phyloP scores from a whole-genome alignment of 768 basidiomycete genomes.

The Steccherinum ochraceum region DNA sequence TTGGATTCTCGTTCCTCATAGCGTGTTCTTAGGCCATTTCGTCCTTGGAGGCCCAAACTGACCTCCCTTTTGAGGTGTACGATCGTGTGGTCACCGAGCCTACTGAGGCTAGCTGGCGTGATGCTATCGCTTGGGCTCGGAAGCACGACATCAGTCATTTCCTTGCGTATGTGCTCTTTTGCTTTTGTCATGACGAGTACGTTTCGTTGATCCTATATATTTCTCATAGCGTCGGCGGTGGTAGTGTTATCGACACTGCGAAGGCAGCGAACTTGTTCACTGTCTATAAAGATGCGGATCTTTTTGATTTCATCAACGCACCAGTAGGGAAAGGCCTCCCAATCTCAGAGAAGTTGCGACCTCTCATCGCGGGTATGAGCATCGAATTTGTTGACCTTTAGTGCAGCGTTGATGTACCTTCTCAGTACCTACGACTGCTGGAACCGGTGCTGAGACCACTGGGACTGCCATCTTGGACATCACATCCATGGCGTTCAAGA shows the following conservation, averaged over 20 bases:
- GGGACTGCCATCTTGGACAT: slow-evolving; percentile 93
- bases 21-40: slow-evolving; percentile 51
- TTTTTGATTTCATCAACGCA: slow-evolving; percentile 97
- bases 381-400: not conserved
- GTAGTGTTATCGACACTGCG: slow-evolving; percentile 92
- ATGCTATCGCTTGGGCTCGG: slow-evolving; percentile 86
- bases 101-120: slow-evolving; percentile 83
- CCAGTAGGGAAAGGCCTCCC: slow-evolving; percentile 91
- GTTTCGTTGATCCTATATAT: slow-evolving; percentile 1
- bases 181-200: slow-evolving; percentile 1
- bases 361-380: slow-evolving; percentile 70
- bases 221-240: slow-evolving; percentile 82
- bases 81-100: slow-evolving; percentile 84
- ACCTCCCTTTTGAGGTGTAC: slow-evolving; percentile 76
- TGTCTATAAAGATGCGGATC: slow-evolving; percentile 86
- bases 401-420: not conserved
- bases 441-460: slow-evolving; percentile 93
- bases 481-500: slow-evolving; percentile 90
- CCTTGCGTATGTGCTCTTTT: slow-evolving; percentile 57
- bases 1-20: too few relatives aligned
- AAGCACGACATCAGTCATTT: slow-evolving; percentile 90
- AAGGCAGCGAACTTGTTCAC: slow-evolving; percentile 90
- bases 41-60: slow-evolving; percentile 70
- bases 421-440: slow-evolving; percentile 66
- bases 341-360: slow-evolving; percentile 64